Conservation (phyloP, 805 yeast genomes). For the Wickerhamomyces tratensis region DNA sequence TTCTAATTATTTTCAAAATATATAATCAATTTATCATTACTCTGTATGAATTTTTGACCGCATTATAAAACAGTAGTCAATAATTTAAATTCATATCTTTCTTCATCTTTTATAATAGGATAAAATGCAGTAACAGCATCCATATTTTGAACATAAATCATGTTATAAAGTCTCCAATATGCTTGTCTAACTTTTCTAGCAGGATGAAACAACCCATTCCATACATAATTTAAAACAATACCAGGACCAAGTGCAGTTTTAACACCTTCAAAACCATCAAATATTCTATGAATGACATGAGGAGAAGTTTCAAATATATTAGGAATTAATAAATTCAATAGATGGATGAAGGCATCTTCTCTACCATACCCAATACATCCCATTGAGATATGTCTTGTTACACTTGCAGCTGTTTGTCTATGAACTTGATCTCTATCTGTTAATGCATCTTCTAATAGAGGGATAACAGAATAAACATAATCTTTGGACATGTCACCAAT, state of each 20-base stretch:
- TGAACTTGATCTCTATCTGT: conserved; percentile 88
- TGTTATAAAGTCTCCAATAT: conserved; percentile 80
- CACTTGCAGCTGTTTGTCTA: conserved; percentile 91
- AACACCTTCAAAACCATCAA: conserved; percentile 72
- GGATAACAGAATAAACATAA: conserved; percentile 71
- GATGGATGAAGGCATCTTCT: conserved; percentile 79
- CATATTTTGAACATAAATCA: conserved; percentile 60
- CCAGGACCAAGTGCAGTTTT: conserved; percentile 73
- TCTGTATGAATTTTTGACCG: too few species aligned
- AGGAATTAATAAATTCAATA: conserved; percentile 74
- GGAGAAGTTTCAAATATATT: conserved; percentile 93
- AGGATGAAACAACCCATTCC: conserved; percentile 91
- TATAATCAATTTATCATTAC: too few species aligned
- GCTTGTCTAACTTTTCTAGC: conserved; percentile 78
- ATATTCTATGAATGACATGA: conserved; percentile 76
- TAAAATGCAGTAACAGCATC: conserved; percentile 79
- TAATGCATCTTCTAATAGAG: conserved; percentile 80
- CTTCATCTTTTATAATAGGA: conserved; percentile 41
- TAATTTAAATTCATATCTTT: conserved; percentile 9
- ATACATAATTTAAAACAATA: conserved; percentile 56
- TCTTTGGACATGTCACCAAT: conserved; percentile 73
- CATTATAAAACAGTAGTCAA: conserved; percentile 11
- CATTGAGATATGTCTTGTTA: conserved; percentile 71
- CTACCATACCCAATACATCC: conserved; percentile 66
- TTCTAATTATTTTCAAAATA: too few species aligned